Evolutionary conservation across 2,329 filamentous ascomycete genomes (phyloP).

Genomic region (Phialophora verrucosa): DNA sequence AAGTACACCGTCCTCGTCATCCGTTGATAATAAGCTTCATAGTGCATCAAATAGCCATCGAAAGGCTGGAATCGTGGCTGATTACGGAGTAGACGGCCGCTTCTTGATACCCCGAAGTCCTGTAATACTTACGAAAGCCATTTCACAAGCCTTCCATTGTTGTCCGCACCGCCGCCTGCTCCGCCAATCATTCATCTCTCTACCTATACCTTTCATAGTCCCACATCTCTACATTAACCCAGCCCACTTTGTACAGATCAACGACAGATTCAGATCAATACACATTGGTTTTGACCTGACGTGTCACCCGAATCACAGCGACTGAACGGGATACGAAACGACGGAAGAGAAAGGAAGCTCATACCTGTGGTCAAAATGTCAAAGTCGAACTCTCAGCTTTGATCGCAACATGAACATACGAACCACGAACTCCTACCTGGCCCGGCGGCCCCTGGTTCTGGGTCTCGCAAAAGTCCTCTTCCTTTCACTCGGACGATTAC

Average conservation of each 20-base stretch:
- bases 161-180: background rate
- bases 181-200: background rate
- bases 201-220: background rate
- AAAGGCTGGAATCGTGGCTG: background rate
- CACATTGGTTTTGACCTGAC: background rate
- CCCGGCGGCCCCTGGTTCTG: conserved; percentile 48
- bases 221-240: background rate
- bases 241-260: background rate
- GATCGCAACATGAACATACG: conserved; percentile 24
- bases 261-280: background rate
- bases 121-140: background rate
- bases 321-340: background rate
- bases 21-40: background rate
- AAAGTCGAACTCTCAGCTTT: conserved; percentile 2
- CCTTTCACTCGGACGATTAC: conserved; percentile 47
- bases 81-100: background rate
- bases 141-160: background rate
- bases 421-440: conserved; percentile 42
- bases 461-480: conserved; percentile 51
- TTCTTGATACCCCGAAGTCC: background rate
- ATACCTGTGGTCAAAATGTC: conserved; percentile 22
- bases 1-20: no score
- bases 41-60: background rate
- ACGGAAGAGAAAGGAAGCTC: background rate
- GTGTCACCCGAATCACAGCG: background rate